Evolutionary conservation across 805 yeast species (phyloP), one percentile per base, ranked within the genome.

Genomic region (Hanseniaspora nectarophila): DNA sequence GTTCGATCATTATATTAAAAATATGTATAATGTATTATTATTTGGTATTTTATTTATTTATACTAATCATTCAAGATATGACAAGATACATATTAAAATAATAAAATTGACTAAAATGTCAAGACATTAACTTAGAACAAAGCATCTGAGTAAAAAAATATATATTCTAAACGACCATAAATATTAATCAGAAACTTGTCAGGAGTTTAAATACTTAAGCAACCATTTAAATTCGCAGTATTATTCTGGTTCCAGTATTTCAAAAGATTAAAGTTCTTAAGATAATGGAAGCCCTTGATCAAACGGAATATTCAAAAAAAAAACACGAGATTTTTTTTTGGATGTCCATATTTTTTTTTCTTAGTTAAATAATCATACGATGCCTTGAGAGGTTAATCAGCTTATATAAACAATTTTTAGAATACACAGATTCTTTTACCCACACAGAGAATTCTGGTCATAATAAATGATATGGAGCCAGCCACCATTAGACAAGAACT

Each of bases 401-500:
- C 28, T 26, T 26, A 26, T 26, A 28, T n/a, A n/a, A n/a, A n/a
- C n/a, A n/a, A n/a, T 2, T 2, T 3, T 28, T 28, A 69, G 47
- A 70, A 69, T 53, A 70, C 67, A 18, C 59, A 48, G 21, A 71
- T 46, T 51, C 60, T 66, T 54, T 64, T 55, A 0, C 81, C 81
- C 13, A 75, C 78, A 49, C 69, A 64, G 13, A 61, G 54, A 53
- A 64, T 67, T 53, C 81, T 65, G 15, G 78, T 69, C 13, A 62
- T 52, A 5, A 60, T 9, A 68, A 75, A 75, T 20, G 64, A 64
- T 0, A 66, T 28, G 1, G 67, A 63, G 5, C 76, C 72, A 0
- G 63, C 67, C 2, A 63, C 56, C 56, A 72, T 67, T 33, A 75
- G 56, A 7, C 63, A 63, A 2, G 77, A 73, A 31, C 70, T 69